Evolutionary conservation across 1,284 basidiomycete species (phyloP).

Genomic region (Sanghuangporus baumii): DNA sequence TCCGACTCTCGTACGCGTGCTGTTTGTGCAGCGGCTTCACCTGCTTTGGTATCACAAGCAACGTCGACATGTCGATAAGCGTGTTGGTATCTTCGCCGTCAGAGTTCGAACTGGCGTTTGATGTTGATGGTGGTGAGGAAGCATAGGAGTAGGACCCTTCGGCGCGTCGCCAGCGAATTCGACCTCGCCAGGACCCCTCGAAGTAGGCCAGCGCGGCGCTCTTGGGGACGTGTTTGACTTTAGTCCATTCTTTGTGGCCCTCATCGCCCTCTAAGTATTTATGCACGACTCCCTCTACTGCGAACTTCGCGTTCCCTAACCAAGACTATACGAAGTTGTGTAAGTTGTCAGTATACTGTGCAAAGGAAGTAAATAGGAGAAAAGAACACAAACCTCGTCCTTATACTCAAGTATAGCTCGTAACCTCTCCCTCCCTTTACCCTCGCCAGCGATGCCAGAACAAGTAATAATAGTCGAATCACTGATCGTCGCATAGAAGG

Average conservation of each 20-base stretch:
- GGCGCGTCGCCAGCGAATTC: constrained; percentile 74
- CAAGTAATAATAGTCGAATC: constrained; percentile 84
- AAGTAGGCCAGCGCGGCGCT: constrained; percentile 76
- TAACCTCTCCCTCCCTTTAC: constrained; percentile 55
- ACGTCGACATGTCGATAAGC: constrained; percentile 72
- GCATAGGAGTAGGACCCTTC: constrained; percentile 19
- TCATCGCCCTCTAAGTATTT: constrained; percentile 60
- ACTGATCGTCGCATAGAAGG: constrained; percentile 84
- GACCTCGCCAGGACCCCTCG: constrained; percentile 85
- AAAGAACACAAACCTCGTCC: constrained; percentile 71
- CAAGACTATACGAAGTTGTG: constrained; percentile 61
- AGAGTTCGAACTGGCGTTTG: background rate
- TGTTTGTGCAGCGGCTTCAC: constrained; percentile 83
- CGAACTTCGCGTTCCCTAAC: constrained; percentile 86
- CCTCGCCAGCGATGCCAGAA: constrained; percentile 72
- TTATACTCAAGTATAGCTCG: constrained; percentile 90
- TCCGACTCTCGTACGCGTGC: constrained; percentile 76
- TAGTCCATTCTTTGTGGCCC: constrained; percentile 75
- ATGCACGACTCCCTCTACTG: constrained; percentile 88
- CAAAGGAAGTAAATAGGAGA: background rate
- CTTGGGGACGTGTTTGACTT: constrained; percentile 85
- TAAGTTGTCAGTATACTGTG: background rate
- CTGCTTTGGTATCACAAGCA: constrained; percentile 77
- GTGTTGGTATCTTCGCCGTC: constrained; percentile 50
- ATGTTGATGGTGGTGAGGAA: background rate